These are phyloP conservation scores for Asterochloris sp. DNA, from an alignment of 139 green algal species.

Conservation along the genomic window DNA sequence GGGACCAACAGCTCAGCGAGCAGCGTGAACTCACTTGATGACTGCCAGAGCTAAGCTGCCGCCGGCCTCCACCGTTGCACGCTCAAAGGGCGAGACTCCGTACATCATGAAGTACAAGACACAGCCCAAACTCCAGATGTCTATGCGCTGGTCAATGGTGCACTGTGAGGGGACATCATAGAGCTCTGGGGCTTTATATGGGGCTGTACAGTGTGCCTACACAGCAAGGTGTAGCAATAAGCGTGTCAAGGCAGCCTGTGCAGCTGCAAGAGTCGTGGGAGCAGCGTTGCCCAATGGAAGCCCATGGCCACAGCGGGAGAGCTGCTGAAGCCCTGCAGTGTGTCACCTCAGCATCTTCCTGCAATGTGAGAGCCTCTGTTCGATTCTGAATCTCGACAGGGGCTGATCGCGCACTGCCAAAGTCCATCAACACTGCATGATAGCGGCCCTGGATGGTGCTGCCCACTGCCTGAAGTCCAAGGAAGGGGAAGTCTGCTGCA, in stretches of 20 bases:
- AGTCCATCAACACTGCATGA: slow-evolving; percentile 69
- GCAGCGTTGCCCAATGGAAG: neutral
- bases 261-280: neutral
- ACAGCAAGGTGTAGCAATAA: neutral
- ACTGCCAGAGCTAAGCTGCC: slow-evolving; percentile 81
- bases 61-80: slow-evolving; percentile 60
- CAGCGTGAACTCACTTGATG: slow-evolving; percentile 43
- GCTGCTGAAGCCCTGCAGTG: neutral
- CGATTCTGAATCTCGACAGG: slow-evolving; percentile 46
- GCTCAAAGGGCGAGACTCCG: slow-evolving; percentile 78
- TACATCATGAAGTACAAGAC: slow-evolving; percentile 76
- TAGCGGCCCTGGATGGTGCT: neutral
- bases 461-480: neutral
- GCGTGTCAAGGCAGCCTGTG: too few relatives aligned
- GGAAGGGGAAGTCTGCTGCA: neutral
- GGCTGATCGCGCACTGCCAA: slow-evolving; percentile 62
- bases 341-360: slow-evolving; percentile 73
- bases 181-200: slow-evolving; percentile 90
- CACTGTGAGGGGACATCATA: slow-evolving; percentile 75
- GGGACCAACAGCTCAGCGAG: neutral
- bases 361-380: slow-evolving; percentile 61
- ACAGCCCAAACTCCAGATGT: slow-evolving; percentile 87
- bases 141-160: slow-evolving; percentile 67
- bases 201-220: slow-evolving; percentile 35
- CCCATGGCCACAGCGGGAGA: neutral